A percentile compares a stretch with the other conserved stretches of the same genome.
phyloP scores from a whole-genome alignment of 1,139 yeast species.

The Maudiozyma humilis region DNA sequence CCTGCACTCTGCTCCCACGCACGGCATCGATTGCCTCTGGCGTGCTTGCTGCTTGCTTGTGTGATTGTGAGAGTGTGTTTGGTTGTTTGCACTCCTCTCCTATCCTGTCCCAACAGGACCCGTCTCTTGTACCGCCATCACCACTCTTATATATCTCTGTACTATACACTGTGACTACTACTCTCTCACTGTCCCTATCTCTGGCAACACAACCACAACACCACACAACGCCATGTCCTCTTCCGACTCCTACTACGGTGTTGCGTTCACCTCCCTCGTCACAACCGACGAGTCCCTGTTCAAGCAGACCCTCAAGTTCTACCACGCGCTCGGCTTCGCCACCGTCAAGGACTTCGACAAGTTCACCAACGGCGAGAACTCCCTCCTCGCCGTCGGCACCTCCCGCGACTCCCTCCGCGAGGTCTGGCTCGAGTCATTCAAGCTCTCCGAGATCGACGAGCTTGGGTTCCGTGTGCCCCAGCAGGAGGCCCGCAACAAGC shows the following conservation, averaged over 20 bases:
- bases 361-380: constrained; percentile 32
- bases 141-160: not conserved
- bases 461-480: constrained; percentile 47
- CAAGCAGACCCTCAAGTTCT: constrained; percentile 43
- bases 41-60: not conserved
- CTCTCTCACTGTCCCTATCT: no score
- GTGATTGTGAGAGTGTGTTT: not conserved
- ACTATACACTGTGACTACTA: constrained; percentile 15
- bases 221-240: no score
- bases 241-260: constrained; percentile 32
- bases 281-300: constrained; percentile 45
- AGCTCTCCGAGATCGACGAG: constrained; percentile 43
- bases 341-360: constrained; percentile 46
- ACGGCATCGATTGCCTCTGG: no score
- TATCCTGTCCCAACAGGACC: not conserved
- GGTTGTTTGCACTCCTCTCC: not conserved
- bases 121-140: not conserved
- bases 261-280: constrained; percentile 52
- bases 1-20: no score
- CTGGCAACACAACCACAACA: no score
- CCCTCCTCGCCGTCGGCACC: constrained; percentile 39
- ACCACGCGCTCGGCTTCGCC: constrained; percentile 50
- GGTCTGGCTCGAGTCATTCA: constrained; percentile 64
- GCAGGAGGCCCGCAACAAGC: constrained; percentile 42
- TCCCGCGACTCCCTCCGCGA: constrained; percentile 59